Conservation (phyloP, 2,329 filamentous ascomycete species). For the Colletotrichum endophyticum region DNA sequence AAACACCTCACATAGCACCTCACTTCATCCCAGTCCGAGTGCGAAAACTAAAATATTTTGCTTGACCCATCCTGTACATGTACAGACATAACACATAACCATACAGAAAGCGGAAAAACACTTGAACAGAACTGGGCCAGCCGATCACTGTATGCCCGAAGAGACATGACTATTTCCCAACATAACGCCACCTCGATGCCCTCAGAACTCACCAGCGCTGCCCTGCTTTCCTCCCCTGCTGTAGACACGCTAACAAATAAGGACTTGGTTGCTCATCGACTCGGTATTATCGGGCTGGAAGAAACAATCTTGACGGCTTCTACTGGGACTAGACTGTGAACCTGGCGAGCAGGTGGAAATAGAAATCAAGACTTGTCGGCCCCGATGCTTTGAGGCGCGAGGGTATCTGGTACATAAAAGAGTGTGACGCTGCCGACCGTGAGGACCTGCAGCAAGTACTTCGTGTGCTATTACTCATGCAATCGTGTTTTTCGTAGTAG, state of each 20-base stretch:
- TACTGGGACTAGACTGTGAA: neutral
- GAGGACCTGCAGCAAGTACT: neutral
- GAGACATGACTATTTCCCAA: constrained; percentile 2
- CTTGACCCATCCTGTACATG: neutral
- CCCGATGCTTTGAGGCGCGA: constrained; percentile 7
- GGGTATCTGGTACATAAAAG: constrained; percentile 21
- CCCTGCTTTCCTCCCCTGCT: neutral
- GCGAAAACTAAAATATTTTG: neutral
- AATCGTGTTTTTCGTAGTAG: constrained; percentile 9
- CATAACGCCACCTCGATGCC: constrained; percentile 13
- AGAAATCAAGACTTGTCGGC: constrained; percentile 18
- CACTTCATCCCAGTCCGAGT: neutral
- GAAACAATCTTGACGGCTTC: neutral
- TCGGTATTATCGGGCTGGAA: neutral
- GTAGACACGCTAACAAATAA: neutral
- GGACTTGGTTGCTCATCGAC: neutral
- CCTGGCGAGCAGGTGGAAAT: constrained; percentile 8
- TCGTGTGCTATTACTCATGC: constrained; percentile 20
- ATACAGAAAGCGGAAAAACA: constrained; percentile 5
- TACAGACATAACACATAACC: constrained; percentile 10
- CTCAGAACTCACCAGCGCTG: neutral
- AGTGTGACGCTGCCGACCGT: neutral
- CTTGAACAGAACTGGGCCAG: constrained; percentile 8
- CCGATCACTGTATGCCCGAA: neutral
- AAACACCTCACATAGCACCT: neutral